Evolutionary conservation across 257 asterid species (phyloP), one percentile per base, ranked within the genome.

Genomic region (Ballota nigra): DNA sequence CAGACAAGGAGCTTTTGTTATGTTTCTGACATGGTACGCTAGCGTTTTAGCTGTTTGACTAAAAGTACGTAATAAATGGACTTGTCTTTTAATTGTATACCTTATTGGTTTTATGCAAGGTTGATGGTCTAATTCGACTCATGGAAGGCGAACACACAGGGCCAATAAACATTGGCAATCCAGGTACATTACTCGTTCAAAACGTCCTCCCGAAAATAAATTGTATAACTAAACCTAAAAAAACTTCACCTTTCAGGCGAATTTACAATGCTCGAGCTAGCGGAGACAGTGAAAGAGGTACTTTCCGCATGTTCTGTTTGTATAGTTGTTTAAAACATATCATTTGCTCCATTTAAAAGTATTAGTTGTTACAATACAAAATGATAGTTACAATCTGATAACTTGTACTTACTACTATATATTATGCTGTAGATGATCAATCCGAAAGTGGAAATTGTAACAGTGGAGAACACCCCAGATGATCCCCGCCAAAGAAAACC

Each of bases 401-500:
- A 43, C 52, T 43, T 43, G 18, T 43, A 43, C 52, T 3, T 13
- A 13, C 52, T 41, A 45, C 18, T 8, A 38, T 8, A 6, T 47
- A n/a, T 26, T 13, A 5, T 26, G 13, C 2, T 79, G 83, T 83
- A 92, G 98, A 82, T 91, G 86, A 93, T 93, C 66, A 89, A 87
- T 58, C 98, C 98, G 4, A 75, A 82, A 0, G 96, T 93, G 86
- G 62, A 85, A 33, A 88, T 93, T 51, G 70, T 86, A 18, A 86
- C 78, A 0, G 98, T 93, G 81, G 97, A 93, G 80, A 93, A 93
- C 80, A 93, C 98, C 0, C 98, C 98, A 8, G 98, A 93, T n/a
- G 98, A 93, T 77, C 97, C 98, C 51, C 92, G 97, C 4, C 98
- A 91, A 65, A 84, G 98, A 71, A 93, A 93, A 72, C 98, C 98